Base-by-base conservation (phyloP, 1,284 basidiomycete species). In the Salmacisia buchloeana region DNA sequence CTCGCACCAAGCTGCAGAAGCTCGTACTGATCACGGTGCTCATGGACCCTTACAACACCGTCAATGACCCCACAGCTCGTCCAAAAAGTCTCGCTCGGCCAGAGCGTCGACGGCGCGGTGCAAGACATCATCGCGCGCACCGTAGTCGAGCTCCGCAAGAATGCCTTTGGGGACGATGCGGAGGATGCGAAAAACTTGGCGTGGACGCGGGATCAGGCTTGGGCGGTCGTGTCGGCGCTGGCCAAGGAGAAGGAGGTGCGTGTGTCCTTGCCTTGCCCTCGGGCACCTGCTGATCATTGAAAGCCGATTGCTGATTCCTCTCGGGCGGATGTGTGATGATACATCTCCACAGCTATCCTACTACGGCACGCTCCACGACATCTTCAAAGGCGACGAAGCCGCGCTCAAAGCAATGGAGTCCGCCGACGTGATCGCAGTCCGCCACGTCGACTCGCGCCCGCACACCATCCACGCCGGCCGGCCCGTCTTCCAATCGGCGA, bases 331-430 rank as follows among this genome's bases (percentile, higher is more conserved):
- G n/a, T n/a, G n/a, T n/a, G n/a, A n/a, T n/a, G n/a, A n/a, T n/a
- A n/a, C n/a, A n/a, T n/a, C 7, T n/a, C 57, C 35, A 13, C 41
- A 64, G 56, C 25, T 67, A 3, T 84, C 89, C 10, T 97, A 97
- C 79, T 87, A 92, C 64, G 87, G 92, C 41, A 83, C 91, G 9
- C 82, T 98, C 61, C 81, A 89, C 63, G 88, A 91, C 60, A 89
- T 91, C 1, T 97, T 96, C 86, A 96, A 93, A 79, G 91, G 89
- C 21, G 88, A 93, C 72, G 93, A 97, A 76, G 82, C 83, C 13
- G 84, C 90, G 3, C 79, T 98, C 66, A 86, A 91, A 68, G 86
- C 85, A 29, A 87, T 98, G 85, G 94, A 97, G 77, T 89, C 91
- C 70, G 88, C 89, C 4, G 94, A 97, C 71, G 80, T 97, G 59